Conservation (phyloP, 306 rosid genomes). For the Prunus davidiana region DNA sequence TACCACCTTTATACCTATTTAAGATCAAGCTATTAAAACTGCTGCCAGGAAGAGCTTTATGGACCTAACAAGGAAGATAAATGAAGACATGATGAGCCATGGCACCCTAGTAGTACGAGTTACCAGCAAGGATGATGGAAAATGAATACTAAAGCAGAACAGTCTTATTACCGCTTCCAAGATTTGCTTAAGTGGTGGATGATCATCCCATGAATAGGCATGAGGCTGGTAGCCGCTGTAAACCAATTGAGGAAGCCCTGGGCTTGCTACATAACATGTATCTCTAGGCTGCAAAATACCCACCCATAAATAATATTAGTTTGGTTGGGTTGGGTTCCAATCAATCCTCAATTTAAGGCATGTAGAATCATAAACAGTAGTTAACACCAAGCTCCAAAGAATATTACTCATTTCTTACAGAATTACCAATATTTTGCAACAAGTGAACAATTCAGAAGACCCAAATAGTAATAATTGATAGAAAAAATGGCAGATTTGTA, state of each 20-base stretch:
- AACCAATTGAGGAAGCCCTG: slow-evolving; percentile 65
- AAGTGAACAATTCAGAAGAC: not conserved
- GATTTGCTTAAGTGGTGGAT: slow-evolving; percentile 66
- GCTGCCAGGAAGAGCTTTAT: slow-evolving; percentile 85
- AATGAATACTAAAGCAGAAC: slow-evolving; percentile 1
- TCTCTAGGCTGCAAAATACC: slow-evolving; percentile 74
- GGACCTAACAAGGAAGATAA: slow-evolving; percentile 58
- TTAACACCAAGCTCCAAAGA: not conserved
- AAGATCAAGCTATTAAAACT: slow-evolving; percentile 83
- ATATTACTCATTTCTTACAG: not conserved
- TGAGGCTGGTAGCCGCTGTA: slow-evolving; percentile 86
- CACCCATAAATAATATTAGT: not conserved
- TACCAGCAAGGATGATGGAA: not conserved
- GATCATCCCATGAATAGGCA: slow-evolving; percentile 85
- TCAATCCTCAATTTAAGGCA: not conserved
- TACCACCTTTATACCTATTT: slow-evolving; percentile 83
- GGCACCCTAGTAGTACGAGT: not conserved
- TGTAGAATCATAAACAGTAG: not conserved
- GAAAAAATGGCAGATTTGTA: not conserved
- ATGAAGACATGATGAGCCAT: not conserved
- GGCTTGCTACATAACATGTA: slow-evolving; percentile 80
- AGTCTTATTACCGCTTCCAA: slow-evolving; percentile 61
- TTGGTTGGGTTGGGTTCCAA: not conserved
- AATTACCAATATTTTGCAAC: not conserved
- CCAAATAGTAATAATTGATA: not conserved